Percentiles rank a stretch among this genome's conserved stretches.
phyloP scores from a whole-genome alignment of 371 early-diverging fungal species.

The Mucor circinelloides region DNA sequence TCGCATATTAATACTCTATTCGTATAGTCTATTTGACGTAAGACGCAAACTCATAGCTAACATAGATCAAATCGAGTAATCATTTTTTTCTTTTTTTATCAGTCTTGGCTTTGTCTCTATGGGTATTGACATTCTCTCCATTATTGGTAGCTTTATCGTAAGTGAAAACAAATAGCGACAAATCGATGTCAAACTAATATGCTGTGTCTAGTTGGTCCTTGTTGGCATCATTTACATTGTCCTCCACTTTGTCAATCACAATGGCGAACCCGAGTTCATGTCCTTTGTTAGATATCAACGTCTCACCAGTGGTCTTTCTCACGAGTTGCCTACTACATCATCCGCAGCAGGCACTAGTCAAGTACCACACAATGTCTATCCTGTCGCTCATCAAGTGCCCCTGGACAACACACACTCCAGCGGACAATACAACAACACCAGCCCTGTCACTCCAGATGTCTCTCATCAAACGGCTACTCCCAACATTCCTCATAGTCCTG shows the following conservation, averaged over 20 bases:
- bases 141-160: constrained; percentile 20
- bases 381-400: constrained; percentile 10
- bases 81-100: not conserved
- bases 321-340: constrained; percentile 1
- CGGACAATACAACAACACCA: constrained; percentile 8
- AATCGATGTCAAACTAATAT: not conserved
- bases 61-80: not conserved
- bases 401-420: not conserved
- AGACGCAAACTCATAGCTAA: not conserved
- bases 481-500: not conserved
- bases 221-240: constrained; percentile 19
- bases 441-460: not conserved
- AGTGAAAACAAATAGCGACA: not conserved
- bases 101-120: constrained; percentile 22
- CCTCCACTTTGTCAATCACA: constrained; percentile 10
- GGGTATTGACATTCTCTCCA: not conserved
- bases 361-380: not conserved
- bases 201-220: constrained; percentile 7
- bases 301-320: constrained; percentile 13
- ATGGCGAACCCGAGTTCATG: constrained; percentile 18
- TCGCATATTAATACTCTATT: not conserved
- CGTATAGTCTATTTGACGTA: constrained; percentile 25
- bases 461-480: not conserved
- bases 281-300: constrained; percentile 15
- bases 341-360: not conserved